Evolutionary conservation across 2,329 filamentous ascomycete species (phyloP).

Genomic region (Phoma sp.): DNA sequence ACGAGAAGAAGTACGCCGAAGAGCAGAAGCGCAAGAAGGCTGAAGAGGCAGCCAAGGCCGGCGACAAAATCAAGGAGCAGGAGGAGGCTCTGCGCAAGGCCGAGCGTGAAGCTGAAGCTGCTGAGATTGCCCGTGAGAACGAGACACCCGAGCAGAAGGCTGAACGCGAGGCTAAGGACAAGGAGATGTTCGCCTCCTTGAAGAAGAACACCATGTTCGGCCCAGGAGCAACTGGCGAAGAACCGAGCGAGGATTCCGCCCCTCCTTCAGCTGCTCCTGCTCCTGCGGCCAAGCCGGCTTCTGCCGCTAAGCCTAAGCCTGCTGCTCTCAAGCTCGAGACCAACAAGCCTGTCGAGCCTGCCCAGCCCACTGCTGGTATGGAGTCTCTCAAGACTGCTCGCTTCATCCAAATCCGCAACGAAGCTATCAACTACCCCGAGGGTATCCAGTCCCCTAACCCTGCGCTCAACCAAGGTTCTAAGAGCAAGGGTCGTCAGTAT

Average conservation of each 20-base stretch:
- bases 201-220: constrained; percentile 57
- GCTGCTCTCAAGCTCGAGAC: constrained; percentile 87
- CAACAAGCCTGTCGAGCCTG: constrained; percentile 84
- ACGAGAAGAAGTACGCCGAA: constrained; percentile 73
- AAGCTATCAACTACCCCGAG: constrained; percentile 76
- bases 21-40: constrained; percentile 69
- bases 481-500: constrained; percentile 87
- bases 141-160: constrained; percentile 52
- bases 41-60: constrained; percentile 64
- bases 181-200: constrained; percentile 52
- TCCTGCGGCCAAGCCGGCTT: constrained; percentile 46
- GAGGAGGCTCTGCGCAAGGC: constrained; percentile 60
- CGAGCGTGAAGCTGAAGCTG: constrained; percentile 57
- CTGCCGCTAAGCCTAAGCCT: constrained; percentile 77
- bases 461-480: constrained; percentile 83
- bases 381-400: constrained; percentile 91
- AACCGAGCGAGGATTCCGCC: constrained; percentile 38
- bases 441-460: constrained; percentile 90
- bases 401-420: constrained; percentile 79
- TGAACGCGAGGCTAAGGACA: constrained; percentile 44
- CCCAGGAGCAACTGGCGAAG: constrained; percentile 49
- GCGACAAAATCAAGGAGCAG: constrained; percentile 51
- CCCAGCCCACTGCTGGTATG: constrained; percentile 91
- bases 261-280: constrained; percentile 55
- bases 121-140: constrained; percentile 52